Evolutionary conservation across 192 early-diverging fungal species (phyloP), one percentile per base, ranked within the genome.

Genomic region (Podochytrium sp.): DNA sequence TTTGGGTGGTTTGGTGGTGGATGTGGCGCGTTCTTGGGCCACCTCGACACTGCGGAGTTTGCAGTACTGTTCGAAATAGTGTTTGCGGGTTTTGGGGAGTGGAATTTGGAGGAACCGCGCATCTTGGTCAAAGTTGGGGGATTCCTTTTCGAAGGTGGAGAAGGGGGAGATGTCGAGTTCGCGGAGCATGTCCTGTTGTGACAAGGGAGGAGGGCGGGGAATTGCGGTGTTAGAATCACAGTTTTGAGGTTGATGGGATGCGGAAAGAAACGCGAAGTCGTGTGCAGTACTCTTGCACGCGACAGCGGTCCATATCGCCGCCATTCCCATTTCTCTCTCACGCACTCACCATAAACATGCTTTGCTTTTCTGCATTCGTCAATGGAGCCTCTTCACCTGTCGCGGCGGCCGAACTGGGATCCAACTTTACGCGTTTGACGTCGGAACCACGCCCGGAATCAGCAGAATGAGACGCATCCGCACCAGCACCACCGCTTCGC

Each of bases 101-200:
- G 53, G 56, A 35, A 55, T 43, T 67, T 49, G 60, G 51, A 69
- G 66, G 61, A 86, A 92, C 69, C 93, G 74, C 23, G 73, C 65
- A 72, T 95, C 93, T 20, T 71, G 47, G 57, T 87, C 85, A 41
- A 95, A 77, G 71, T 89, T 90, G 3, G 84, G 82, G 2, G 89
- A 71, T 43, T 93, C 92, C 73, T 83, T 87, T 42, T 91, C 89
- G 87, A 89, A 92, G 3, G 89, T 90, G 29, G 92, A 84, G 62
- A 90, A 95, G 30, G 90, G 92, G n/a, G 84, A 88, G 23, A 92
- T 87, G 20, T 91, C 81, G 34, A 80, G 81, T 64, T 94, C 93
- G 23, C 84, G 80, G 51, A 94, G 76, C 71, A 94, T 61, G 41
- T 78, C 63, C 83, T 88, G 23, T 2, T 20, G 10, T 42, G 27